A percentile compares a stretch with the other conserved stretches of the same genome.
Conservation (phyloP, 176 grass and related monocot genomes). For the Lolium rigidum region DNA sequence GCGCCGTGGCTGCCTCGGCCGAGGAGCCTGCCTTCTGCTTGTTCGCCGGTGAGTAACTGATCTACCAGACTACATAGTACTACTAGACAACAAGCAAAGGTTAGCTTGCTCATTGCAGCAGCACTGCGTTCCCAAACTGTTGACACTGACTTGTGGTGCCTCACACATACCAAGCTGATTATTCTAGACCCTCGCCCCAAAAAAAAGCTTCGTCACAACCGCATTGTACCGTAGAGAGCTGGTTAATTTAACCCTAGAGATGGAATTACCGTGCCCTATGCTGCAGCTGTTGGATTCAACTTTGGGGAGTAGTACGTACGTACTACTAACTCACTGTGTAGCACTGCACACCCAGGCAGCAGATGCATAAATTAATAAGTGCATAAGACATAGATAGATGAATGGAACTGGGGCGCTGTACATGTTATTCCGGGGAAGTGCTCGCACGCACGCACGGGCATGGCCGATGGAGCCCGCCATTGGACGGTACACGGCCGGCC, state of each 20-base stretch:
- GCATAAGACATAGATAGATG: neutral
- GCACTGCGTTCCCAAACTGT: neutral
- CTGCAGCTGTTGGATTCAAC: neutral
- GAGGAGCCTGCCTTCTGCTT: slow-evolving; percentile 44
- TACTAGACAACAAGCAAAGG: neutral
- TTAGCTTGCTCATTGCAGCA: neutral
- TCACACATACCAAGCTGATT: neutral
- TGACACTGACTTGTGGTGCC: slow-evolving; percentile 14
- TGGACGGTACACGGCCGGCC: slow-evolving; percentile 28
- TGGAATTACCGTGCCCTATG: neutral
- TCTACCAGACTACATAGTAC: neutral
- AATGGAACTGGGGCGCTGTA: neutral
- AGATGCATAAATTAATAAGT: too few species aligned
- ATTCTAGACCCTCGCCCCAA: neutral
- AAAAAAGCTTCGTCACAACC: neutral
- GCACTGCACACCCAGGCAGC: too few species aligned
- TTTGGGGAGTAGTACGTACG: neutral
- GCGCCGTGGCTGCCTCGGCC: slow-evolving; percentile 6
- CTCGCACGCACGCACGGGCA: neutral
- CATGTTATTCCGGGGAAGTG: neutral
- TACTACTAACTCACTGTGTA: too few species aligned
- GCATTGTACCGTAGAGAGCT: neutral
- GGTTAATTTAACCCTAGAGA: neutral
- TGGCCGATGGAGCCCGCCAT: neutral
- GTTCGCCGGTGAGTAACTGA: slow-evolving; percentile 52